phyloP scores from a whole-genome alignment of 1,139 yeast species.

The Sugiyamaella japonica region DNA sequence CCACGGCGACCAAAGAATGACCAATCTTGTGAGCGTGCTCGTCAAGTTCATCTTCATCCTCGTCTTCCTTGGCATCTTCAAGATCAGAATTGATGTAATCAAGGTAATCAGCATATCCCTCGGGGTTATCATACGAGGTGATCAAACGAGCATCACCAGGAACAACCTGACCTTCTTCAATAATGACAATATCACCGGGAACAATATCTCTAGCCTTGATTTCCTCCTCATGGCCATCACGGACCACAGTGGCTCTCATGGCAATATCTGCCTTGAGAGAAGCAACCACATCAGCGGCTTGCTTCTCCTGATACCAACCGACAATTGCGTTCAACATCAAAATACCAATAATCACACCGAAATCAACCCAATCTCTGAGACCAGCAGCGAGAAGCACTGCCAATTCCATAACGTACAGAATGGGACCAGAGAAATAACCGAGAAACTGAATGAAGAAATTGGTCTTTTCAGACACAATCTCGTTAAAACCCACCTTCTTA shows the following conservation, averaged over 20 bases:
- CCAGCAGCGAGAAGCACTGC: conserved; percentile 68
- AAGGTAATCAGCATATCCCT: conserved; percentile 42
- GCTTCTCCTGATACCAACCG: conserved; percentile 71
- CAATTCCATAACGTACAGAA: conserved; percentile 69
- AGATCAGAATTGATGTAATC: conserved; percentile 48
- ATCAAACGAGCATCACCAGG: conserved; percentile 95
- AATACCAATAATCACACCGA: conserved; percentile 66
- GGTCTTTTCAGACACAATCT: conserved; percentile 62
- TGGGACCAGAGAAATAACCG: conserved; percentile 66
- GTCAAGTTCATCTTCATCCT: conserved; percentile 67
- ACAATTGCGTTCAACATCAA: conserved; percentile 55
- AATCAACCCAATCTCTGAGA: conserved; percentile 71
- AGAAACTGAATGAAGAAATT: conserved; percentile 58
- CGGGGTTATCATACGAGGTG: conserved; percentile 45
- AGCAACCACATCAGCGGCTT: conserved; percentile 95
- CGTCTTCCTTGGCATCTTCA: conserved; percentile 81
- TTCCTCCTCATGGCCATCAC: conserved; percentile 78
- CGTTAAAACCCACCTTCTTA: conserved; percentile 63
- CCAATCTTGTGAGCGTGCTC: conserved; percentile 40
- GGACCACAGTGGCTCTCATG: conserved; percentile 80
- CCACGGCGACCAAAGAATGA: conserved; percentile 60
- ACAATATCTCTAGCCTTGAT: conserved; percentile 79
- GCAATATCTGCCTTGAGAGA: conserved; percentile 93
- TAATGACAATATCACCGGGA: conserved; percentile 89
- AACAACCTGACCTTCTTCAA: conserved; percentile 93